phyloP scores from a whole-genome alignment of 148 eudicot species.

The Salicornia ramosissima region DNA sequence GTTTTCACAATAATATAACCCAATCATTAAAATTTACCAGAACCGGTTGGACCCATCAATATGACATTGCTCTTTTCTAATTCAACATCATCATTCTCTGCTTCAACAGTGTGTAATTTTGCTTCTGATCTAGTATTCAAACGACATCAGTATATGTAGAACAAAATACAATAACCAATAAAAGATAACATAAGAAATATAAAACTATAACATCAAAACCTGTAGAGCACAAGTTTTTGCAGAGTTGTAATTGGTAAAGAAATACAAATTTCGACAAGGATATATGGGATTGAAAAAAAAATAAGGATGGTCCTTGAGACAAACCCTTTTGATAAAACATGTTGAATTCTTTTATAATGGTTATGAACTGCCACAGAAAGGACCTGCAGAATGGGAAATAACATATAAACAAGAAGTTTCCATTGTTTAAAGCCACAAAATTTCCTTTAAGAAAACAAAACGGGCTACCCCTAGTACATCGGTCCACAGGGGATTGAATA shows the following conservation, averaged over 20 bases:
- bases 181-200: neutral
- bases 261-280: neutral
- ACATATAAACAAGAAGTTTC: neutral
- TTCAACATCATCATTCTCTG: constrained; percentile 68
- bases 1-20: neutral
- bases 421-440: neutral
- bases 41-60: constrained; percentile 95
- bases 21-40: constrained; percentile 40
- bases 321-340: constrained; percentile 63
- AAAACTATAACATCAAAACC: neutral
- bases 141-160: constrained; percentile 15
- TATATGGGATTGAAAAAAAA: neutral
- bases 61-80: constrained; percentile 88
- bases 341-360: constrained; percentile 82
- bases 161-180: constrained; percentile 10
- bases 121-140: constrained; percentile 58
- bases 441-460: neutral
- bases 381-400: constrained; percentile 44
- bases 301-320: constrained; percentile 19
- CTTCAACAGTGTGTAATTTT: constrained; percentile 33
- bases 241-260: neutral
- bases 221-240: neutral
- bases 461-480: neutral
- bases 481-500: neutral
- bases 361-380: constrained; percentile 91